phyloP scores from a whole-genome alignment of 2,329 filamentous ascomycete species.

The Xylariaceae sp. region DNA sequence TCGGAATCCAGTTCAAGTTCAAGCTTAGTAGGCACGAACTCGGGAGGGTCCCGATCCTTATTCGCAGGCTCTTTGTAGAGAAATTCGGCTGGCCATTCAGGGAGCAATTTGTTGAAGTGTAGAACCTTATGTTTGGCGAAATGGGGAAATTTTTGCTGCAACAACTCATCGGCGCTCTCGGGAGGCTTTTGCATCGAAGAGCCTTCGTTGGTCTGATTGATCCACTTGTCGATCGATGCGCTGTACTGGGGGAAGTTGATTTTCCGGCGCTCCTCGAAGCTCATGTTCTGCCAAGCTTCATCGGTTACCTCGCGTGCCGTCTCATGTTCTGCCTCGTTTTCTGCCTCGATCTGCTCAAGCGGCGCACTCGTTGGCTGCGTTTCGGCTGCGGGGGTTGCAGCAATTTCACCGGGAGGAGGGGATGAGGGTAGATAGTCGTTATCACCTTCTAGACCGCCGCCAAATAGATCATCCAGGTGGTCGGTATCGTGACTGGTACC shows the following conservation, averaged over 20 bases:
- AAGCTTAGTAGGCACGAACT: constrained; percentile 81
- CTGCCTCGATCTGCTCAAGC: constrained; percentile 4
- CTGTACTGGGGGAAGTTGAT: constrained; percentile 54
- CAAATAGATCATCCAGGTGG: constrained; percentile 68
- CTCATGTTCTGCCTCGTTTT: constrained; percentile 23
- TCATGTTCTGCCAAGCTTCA: constrained; percentile 44
- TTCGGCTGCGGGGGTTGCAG: not conserved
- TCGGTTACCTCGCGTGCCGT: constrained; percentile 39
- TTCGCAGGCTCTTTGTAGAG: constrained; percentile 79
- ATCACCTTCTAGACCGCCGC: constrained; percentile 58
- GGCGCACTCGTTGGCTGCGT: constrained; percentile 6
- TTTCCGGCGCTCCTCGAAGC: constrained; percentile 45
- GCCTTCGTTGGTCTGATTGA: constrained; percentile 54
- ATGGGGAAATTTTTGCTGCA: constrained; percentile 80
- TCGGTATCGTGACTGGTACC: constrained; percentile 64
- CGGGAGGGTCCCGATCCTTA: constrained; percentile 70
- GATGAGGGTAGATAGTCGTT: constrained; percentile 50
- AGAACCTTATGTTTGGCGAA: constrained; percentile 79
- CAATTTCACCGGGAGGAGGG: constrained; percentile 47
- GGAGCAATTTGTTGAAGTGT: constrained; percentile 82
- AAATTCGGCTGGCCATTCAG: constrained; percentile 78
- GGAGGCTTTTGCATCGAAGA: constrained; percentile 70
- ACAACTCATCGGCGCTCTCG: constrained; percentile 74
- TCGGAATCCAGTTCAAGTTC: constrained; percentile 85
- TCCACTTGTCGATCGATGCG: constrained; percentile 46